Conservation (phyloP, 495 filamentous ascomycete species). For the Penicillium egyptiacum region DNA sequence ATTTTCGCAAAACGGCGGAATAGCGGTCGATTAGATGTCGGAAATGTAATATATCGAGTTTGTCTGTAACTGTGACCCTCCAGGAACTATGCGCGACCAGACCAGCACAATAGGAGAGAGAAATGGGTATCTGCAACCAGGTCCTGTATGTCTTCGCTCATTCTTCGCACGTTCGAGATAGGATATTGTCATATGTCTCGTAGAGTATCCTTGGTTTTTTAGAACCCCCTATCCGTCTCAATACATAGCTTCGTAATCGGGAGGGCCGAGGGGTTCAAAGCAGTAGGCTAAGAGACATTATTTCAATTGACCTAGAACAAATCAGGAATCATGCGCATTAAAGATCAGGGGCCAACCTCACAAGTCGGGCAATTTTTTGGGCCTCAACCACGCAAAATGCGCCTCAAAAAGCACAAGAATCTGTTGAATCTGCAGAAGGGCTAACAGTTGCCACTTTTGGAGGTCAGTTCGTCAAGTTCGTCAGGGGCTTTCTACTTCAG, state of each 20-base stretch:
- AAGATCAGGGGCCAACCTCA: not conserved
- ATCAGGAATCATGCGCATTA: slow-evolving; percentile 5
- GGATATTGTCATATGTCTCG: slow-evolving; percentile 7
- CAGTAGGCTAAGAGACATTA: slow-evolving; percentile 14
- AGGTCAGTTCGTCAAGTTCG: not conserved
- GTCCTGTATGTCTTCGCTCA: slow-evolving; percentile 14
- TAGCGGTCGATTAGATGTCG: slow-evolving; percentile 8
- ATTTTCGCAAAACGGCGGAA: slow-evolving; percentile 18
- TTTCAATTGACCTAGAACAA: slow-evolving; percentile 19
- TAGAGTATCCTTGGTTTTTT: slow-evolving; percentile 2
- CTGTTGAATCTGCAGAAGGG: not conserved
- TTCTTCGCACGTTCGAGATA: slow-evolving; percentile 13
- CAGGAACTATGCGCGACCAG: slow-evolving; percentile 9
- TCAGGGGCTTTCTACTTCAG: slow-evolving; percentile 6
- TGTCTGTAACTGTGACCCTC: not conserved
- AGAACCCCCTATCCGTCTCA: slow-evolving; percentile 9
- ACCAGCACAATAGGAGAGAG: slow-evolving; percentile 1
- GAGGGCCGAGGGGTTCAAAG: slow-evolving; percentile 11
- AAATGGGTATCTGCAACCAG: slow-evolving; percentile 8
- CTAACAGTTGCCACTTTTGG: no score
- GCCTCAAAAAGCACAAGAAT: not conserved
- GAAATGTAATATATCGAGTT: slow-evolving; percentile 15
- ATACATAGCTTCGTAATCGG: slow-evolving; percentile 18
- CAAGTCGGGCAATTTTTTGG: not conserved
- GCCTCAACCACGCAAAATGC: not conserved